Percentiles rank a stretch among this genome's conserved stretches.
Conservation (phyloP, 331 rosid species). For the Erythrophleum ivorense region DNA sequence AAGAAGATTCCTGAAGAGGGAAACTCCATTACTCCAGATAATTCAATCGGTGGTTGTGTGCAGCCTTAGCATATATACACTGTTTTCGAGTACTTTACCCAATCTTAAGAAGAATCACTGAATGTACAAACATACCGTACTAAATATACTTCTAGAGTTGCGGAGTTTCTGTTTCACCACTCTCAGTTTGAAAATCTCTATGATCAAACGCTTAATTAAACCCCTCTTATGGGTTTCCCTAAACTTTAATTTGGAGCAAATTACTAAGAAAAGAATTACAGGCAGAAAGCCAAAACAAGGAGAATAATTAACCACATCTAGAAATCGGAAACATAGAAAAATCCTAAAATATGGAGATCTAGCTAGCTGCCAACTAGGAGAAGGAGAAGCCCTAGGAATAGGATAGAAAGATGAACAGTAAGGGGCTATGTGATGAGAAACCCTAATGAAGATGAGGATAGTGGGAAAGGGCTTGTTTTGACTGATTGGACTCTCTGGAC, state of each 20-base stretch:
- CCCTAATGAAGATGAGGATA: constrained; percentile 20
- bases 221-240: not conserved
- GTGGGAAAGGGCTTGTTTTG: not conserved
- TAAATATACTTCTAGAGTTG: not conserved
- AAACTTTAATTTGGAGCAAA: not conserved
- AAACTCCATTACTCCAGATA: not conserved
- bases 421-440: constrained; percentile 3
- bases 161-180: not conserved
- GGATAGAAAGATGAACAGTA: constrained; percentile 7
- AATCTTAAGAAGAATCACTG: not conserved
- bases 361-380: not conserved
- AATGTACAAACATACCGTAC: constrained; percentile 12
- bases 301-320: not conserved
- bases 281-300: no score
- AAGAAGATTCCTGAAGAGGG: not conserved
- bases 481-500: constrained; percentile 25
- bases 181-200: not conserved
- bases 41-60: not conserved
- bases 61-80: not conserved
- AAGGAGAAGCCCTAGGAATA: not conserved
- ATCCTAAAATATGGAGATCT: not conserved
- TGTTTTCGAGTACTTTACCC: not conserved
- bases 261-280: not conserved
- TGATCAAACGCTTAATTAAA: not conserved
- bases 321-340: not conserved